Base-by-base conservation (phyloP, 2,329 filamentous ascomycete species). In the Chalaropsis ovoidea region DNA sequence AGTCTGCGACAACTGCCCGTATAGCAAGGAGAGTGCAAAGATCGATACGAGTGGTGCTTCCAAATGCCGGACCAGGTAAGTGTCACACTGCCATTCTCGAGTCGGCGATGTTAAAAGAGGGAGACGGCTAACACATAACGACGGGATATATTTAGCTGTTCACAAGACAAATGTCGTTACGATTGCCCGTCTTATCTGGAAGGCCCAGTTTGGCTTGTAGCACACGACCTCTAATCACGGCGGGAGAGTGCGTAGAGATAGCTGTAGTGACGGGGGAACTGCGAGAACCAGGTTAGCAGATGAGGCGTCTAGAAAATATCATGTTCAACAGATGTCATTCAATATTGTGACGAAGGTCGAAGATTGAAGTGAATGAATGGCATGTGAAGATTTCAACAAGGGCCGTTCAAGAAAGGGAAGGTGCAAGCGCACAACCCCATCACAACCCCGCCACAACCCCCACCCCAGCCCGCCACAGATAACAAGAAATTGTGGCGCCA, bases 41-140 rank as follows among this genome's bases (percentile, higher is more conserved):
- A 43, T 22, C 63, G 45, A 43, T 60, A n/a, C 45, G n/a, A 1
- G 49, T 45, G 19, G 24, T 61, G 31, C 27, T 61, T 22, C 35
- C 39, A 8, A 27, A 47, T 39, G 27, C 49, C 10, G 63, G 63
- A 1, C 63, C 63, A 61, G 56, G 63, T 65, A 61, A 65, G 63
- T 63, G 4, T 13, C 27, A 3, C 6, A 5, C 5, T 47, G 10
- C 54, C 17, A 27, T 17, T 35, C 10, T 3, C 7, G 27, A 11
- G 22, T 2, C 47, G 24, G 24, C 2, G 24, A 27, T 17, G 54
- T 17, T 35, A n/a, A n/a, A n/a, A 5, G 11, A 10, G 27, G 3
- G 15, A n/a, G 31, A 39, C 17, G 17, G 13, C 24, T 58, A 35
- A 58, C 54, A 35, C 10, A 19, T 39, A 27, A 10, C 43, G 15